Evolutionary conservation across 106 monocot species (phyloP).

Genomic region (Agapanthus africanus): DNA sequence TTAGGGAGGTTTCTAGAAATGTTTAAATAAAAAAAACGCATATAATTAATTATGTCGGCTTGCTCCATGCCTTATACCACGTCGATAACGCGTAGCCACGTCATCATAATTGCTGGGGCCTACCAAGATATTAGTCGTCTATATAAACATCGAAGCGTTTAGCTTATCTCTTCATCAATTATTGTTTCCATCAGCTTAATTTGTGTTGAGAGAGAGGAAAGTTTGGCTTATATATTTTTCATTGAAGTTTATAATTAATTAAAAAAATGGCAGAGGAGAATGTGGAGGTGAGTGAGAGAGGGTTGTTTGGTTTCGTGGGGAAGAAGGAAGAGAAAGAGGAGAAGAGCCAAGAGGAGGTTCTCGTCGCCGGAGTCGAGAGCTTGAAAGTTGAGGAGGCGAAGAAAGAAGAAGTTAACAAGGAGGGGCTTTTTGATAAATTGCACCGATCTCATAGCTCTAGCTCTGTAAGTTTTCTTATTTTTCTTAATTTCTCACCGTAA

Average conservation of each 20-base stretch:
- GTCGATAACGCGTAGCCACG: slow-evolving; percentile 3
- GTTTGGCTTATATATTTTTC: slow-evolving; percentile 39
- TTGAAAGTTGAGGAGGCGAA: slow-evolving; percentile 22
- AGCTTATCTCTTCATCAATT: too few species aligned
- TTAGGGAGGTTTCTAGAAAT: too few species aligned
- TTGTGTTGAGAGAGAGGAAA: neutral
- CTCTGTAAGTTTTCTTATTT: slow-evolving; percentile 40
- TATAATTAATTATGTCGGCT: too few species aligned
- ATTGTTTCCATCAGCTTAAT: too few species aligned
- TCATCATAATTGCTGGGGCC: neutral
- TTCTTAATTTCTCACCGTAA: neutral
- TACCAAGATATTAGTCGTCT: too few species aligned
- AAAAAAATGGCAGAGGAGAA: neutral
- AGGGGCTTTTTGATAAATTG: slow-evolving; percentile 28
- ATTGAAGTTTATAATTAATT: too few species aligned
- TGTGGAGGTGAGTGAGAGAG: slow-evolving; percentile 50
- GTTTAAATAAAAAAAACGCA: too few species aligned
- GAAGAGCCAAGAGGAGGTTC: slow-evolving; percentile 20
- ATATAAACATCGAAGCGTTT: too few species aligned
- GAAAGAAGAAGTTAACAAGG: slow-evolving; percentile 30
- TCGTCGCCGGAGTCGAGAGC: slow-evolving; percentile 32
- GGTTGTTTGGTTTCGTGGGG: slow-evolving; percentile 36
- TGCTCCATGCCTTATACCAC: too few species aligned
- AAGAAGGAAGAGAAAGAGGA: slow-evolving; percentile 28
- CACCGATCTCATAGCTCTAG: slow-evolving; percentile 49